Evolutionary conservation across 2,329 filamentous ascomycete genomes (phyloP).

Genomic region (Claviceps sp.): DNA sequence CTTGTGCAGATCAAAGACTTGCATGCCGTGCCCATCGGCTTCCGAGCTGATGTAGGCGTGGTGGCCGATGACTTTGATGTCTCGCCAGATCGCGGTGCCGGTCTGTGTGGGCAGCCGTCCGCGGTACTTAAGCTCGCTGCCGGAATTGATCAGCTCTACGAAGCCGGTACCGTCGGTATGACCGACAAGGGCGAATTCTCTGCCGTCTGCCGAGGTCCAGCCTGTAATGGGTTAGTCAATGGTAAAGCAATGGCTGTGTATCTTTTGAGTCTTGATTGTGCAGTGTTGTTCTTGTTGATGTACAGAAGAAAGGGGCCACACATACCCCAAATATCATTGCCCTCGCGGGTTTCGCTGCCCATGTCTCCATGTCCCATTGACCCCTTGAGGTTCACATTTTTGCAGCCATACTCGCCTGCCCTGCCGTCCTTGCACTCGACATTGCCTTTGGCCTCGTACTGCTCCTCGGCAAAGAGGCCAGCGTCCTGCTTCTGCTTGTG

Average conservation of each 20-base stretch:
- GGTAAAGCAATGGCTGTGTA: too few species aligned
- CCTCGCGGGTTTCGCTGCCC: constrained; percentile 19
- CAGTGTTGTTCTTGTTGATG: not conserved
- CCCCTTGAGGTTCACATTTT: constrained; percentile 22
- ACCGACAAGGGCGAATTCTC: constrained; percentile 31
- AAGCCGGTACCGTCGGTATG: constrained; percentile 35
- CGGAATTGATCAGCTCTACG: constrained; percentile 27
- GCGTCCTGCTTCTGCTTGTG: not conserved
- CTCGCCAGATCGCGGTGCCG: constrained; percentile 21
- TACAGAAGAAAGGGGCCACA: not conserved
- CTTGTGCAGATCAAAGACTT: constrained; percentile 50
- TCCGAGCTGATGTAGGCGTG: constrained; percentile 26
- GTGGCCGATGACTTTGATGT: constrained; percentile 25
- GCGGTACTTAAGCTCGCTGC: constrained; percentile 26
- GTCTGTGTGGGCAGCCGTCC: constrained; percentile 31
- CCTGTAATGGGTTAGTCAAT: not conserved
- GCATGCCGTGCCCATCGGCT: constrained; percentile 38
- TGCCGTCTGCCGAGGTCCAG: constrained; percentile 16
- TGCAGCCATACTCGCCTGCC: constrained; percentile 18
- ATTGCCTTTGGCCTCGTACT: not conserved
- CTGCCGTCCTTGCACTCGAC: not conserved
- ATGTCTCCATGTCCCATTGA: constrained; percentile 24
- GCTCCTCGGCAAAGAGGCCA: not conserved
- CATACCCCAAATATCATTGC: constrained; percentile 21
- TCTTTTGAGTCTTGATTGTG: too few species aligned